Evolutionary conservation across 1,284 basidiomycete species (phyloP).

Genomic region (Xerocomus alliaceus): DNA sequence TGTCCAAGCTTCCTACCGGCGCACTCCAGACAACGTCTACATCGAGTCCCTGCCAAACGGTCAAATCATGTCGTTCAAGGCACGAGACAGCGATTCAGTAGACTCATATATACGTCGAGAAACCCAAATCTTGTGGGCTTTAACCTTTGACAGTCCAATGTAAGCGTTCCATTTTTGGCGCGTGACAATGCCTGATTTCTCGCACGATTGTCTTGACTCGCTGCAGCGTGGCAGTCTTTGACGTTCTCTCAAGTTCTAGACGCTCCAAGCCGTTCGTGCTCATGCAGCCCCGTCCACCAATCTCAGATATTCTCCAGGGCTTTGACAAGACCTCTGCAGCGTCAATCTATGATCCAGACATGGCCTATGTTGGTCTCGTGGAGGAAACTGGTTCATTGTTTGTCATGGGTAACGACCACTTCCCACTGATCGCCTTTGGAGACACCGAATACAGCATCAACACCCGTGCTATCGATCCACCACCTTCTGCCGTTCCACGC

Average conservation of each 20-base stretch:
- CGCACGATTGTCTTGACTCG: background rate
- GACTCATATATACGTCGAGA: constrained; percentile 37
- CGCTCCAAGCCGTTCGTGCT: constrained; percentile 72
- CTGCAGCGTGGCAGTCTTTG: constrained; percentile 77
- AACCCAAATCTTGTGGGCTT: constrained; percentile 55
- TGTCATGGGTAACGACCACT: constrained; percentile 76
- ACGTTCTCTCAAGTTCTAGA: constrained; percentile 62
- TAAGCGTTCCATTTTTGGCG: constrained; percentile 11
- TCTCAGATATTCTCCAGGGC: constrained; percentile 62
- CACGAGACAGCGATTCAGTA: constrained; percentile 39
- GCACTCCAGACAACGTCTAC: constrained; percentile 77
- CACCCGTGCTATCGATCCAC: constrained; percentile 46
- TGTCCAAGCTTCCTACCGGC: constrained; percentile 69
- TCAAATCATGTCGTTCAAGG: constrained; percentile 74
- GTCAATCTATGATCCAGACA: constrained; percentile 56
- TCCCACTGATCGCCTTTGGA: constrained; percentile 77
- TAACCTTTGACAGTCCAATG: constrained; percentile 42
- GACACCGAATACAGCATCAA: constrained; percentile 46
- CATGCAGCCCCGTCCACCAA: constrained; percentile 75
- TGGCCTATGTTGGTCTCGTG: constrained; percentile 77
- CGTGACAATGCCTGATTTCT: constrained; percentile 11
- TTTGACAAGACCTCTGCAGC: constrained; percentile 47
- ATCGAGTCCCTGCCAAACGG: constrained; percentile 81
- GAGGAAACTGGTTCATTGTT: constrained; percentile 75
- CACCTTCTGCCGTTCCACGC: constrained; percentile 35